These are phyloP conservation scores for Fusarium sp. DNA, from an alignment of 2,329 filamentous ascomycete genomes.

Conservation along the genomic window DNA sequence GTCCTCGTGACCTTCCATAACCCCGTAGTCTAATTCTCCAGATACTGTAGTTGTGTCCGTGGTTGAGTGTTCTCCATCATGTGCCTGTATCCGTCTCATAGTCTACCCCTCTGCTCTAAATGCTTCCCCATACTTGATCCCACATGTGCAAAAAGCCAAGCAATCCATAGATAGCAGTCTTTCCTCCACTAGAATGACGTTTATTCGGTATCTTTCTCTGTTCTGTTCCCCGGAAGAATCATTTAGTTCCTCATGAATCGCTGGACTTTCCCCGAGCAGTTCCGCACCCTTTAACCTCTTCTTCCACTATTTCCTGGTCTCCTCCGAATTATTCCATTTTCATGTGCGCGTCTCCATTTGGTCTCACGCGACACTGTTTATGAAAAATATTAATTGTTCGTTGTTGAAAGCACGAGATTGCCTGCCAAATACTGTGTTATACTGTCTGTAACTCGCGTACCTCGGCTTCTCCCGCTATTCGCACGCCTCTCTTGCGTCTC, in stretches of 20 bases:
- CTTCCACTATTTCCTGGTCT: slow-evolving; percentile 16
- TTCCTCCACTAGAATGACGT: slow-evolving; percentile 39
- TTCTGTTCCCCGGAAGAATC: slow-evolving; percentile 17
- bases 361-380: slow-evolving; percentile 26
- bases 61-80: slow-evolving; percentile 31
- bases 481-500: slow-evolving; percentile 25
- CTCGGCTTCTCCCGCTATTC: slow-evolving; percentile 46
- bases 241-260: slow-evolving; percentile 34
- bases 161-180: slow-evolving; percentile 2
- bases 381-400: slow-evolving; percentile 7
- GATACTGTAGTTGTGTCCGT: slow-evolving; percentile 23
- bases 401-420: slow-evolving; percentile 2
- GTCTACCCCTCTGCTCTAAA: slow-evolving; percentile 19
- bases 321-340: slow-evolving; percentile 25
- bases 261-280: slow-evolving; percentile 31
- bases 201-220: slow-evolving; percentile 13
- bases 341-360: slow-evolving; percentile 23
- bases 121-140: slow-evolving; percentile 40
- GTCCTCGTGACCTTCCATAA: not conserved
- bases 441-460: slow-evolving; percentile 4
- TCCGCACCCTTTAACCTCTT: slow-evolving; percentile 33
- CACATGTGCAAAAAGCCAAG: slow-evolving; percentile 26
- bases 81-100: slow-evolving; percentile 11
- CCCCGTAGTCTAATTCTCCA: slow-evolving; percentile 8
- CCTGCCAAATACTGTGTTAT: slow-evolving; percentile 20